Percentiles rank a stretch among this genome's conserved stretches.
These are phyloP conservation scores for Albifimbria verrucaria DNA, from an alignment of 2,329 filamentous ascomycete genomes.

Conservation along the genomic window DNA sequence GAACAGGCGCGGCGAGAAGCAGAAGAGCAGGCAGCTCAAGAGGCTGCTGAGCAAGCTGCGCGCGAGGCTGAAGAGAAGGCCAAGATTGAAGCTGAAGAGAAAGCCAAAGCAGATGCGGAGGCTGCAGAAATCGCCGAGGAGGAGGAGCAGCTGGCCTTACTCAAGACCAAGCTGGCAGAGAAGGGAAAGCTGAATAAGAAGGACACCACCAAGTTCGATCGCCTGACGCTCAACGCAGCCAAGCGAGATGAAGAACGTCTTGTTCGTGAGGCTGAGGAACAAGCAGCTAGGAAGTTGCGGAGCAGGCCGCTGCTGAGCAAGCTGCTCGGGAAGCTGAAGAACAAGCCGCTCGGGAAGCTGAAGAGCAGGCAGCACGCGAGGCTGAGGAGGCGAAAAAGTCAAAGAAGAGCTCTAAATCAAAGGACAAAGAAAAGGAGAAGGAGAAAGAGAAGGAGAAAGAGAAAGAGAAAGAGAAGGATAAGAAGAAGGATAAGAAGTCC, in stretches of 20 bases:
- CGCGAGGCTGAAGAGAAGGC: conserved; percentile 26
- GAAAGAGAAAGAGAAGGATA: conserved; percentile 15
- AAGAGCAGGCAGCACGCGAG: conserved; percentile 30
- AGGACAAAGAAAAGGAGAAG: conserved; percentile 28
- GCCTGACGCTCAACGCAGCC: conserved; percentile 16
- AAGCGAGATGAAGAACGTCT: conserved; percentile 20
- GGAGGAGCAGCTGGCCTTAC: conserved; percentile 22
- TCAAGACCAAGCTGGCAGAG: conserved; percentile 32
- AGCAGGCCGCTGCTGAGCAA: conserved; percentile 15
- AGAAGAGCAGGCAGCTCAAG: conserved; percentile 15
- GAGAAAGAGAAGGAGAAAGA: conserved; percentile 22
- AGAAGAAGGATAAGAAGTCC: conserved; percentile 20
- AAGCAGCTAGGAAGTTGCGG: conserved; percentile 23
- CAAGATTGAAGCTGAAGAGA: conserved; percentile 25
- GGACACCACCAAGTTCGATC: conserved; percentile 24
- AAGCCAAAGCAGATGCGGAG: conserved; percentile 25
- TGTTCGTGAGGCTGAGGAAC: conserved; percentile 24
- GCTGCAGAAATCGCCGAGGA: conserved; percentile 21
- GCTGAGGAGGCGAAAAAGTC: conserved; percentile 38
- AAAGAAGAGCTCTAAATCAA: conserved; percentile 37
- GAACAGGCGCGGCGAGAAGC: conserved; percentile 14
- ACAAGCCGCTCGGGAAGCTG: conserved; percentile 22
- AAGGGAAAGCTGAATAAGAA: conserved; percentile 23
- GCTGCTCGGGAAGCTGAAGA: conserved; percentile 16
- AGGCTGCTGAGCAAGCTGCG: conserved; percentile 14